Percentiles rank a stretch among this genome's conserved stretches.
Conservation (phyloP, 768 basidiomycete species). For the Trametes cubensis region DNA sequence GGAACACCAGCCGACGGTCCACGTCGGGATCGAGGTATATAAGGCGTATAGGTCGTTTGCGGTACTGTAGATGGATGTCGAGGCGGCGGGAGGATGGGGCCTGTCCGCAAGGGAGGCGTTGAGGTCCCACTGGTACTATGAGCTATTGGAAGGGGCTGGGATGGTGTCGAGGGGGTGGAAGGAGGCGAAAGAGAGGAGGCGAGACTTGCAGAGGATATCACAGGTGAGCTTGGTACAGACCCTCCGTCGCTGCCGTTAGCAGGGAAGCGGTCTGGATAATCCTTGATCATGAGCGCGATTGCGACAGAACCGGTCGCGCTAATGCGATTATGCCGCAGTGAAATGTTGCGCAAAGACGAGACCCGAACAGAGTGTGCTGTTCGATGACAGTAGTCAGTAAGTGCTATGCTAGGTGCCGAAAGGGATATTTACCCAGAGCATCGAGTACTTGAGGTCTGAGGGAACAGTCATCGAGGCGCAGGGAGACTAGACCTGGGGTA, state of each 20-base stretch:
- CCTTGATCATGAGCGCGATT: constrained; percentile 92
- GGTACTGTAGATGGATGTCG: constrained; percentile 52
- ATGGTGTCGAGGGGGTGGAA: constrained; percentile 37
- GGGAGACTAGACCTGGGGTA: constrained; percentile 65
- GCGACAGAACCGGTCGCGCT: constrained; percentile 84
- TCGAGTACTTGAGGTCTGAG: constrained; percentile 78
- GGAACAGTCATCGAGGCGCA: constrained; percentile 88
- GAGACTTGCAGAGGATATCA: constrained; percentile 28
- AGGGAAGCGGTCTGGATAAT: constrained; percentile 83
- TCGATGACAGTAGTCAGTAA: not conserved
- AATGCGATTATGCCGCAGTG: constrained; percentile 87
- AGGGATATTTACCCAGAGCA: constrained; percentile 62
- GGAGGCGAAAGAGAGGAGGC: constrained; percentile 36
- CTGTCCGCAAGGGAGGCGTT: constrained; percentile 42
- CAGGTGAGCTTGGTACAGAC: constrained; percentile 26
- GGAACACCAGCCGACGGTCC: constrained; percentile 35
- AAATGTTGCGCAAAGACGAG: constrained; percentile 85
- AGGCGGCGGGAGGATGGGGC: constrained; percentile 50
- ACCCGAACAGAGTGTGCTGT: constrained; percentile 82
- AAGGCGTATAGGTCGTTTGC: constrained; percentile 83
- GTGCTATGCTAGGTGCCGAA: too few species aligned
- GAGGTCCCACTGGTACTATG: constrained; percentile 38
- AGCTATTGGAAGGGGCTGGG: constrained; percentile 27
- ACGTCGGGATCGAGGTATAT: constrained; percentile 69
- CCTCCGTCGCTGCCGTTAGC: constrained; percentile 27